Base-by-base conservation (phyloP, 768 basidiomycete genomes). In the Boletus rufocinnamomeus region DNA sequence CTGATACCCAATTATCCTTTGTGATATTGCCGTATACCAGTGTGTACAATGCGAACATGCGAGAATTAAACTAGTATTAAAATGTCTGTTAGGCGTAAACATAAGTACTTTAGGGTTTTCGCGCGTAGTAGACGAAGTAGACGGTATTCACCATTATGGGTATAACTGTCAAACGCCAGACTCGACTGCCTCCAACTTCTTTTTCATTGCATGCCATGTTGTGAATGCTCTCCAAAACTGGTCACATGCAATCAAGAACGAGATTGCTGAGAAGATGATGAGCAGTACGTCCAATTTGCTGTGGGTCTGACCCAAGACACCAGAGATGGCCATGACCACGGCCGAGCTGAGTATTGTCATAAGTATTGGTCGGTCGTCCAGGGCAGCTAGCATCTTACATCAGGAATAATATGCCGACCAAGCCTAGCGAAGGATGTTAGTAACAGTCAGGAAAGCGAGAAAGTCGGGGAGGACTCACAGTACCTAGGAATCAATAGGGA, bases 171-270 rank as follows among this genome's bases (percentile, higher is more conserved):
- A 68, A 53, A 25, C 59, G 2, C 21, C n/a, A 8, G 59, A 35
- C 38, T 57, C 50, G 10, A 47, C 21, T 47, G 49, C 50, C 6
- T 9, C 32, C 7, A 37, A 19, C 56, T 70, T 67, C 45, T 50
- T 37, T 46, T 54, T 65, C 41, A 27, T 41, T 23, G 49, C 54
- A 32, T 50, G 14, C 67, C 67, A 70, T 23, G 38, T 28, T 23
- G 65, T 1, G 44, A 69, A 57, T 8, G 60, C 68, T 37, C 65
- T 65, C 49, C 57, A 37, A 35, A 69, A 65, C 49, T 70, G 65
- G 47, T 67, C 63, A 7, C 59, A 64, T 10, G 68, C 56, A 5
- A 69, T 52, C 51, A 60, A 25, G 46, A 64, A 50, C 6, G 63
- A 51, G 44, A 67, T 53, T 6, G 25, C 60, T 6, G 65, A 54